Conservation (phyloP, 2,329 filamentous ascomycete genomes). For the Colletotrichum camelliae region DNA sequence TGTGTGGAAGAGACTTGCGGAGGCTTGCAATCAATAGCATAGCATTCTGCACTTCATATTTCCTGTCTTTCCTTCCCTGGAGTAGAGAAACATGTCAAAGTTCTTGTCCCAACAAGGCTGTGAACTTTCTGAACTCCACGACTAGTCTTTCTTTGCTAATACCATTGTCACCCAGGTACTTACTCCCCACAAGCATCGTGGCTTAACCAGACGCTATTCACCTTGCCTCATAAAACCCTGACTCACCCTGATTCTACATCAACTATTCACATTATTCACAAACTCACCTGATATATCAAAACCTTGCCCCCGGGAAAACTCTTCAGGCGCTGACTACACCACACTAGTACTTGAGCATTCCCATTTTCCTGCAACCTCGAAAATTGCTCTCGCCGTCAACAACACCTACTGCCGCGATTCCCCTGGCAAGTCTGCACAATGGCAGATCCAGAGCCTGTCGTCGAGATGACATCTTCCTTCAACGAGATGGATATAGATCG, state of each 20-base stretch:
- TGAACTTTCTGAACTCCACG: neutral
- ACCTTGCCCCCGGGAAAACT: neutral
- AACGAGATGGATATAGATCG: neutral
- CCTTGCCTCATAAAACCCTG: neutral
- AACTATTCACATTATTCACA: neutral
- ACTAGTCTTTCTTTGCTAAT: neutral
- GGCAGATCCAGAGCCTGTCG: neutral
- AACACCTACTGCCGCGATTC: neutral
- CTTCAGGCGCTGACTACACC: neutral
- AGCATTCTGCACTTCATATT: neutral
- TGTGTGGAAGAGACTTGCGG: neutral
- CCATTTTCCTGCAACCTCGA: neutral
- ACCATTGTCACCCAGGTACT: neutral
- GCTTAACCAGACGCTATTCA: neutral
- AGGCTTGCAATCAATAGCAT: neutral
- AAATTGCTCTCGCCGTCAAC: neutral
- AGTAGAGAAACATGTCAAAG: neutral
- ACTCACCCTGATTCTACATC: neutral
- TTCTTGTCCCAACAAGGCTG: neutral
- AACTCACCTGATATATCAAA: neutral
- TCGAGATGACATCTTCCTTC: neutral
- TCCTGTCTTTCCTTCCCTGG: neutral
- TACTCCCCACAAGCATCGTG: neutral
- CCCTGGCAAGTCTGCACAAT: neutral
- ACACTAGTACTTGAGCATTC: neutral